Evolutionary conservation across 148 eudicot genomes (phyloP).

Genomic region (Nepenthes mirabilis): DNA sequence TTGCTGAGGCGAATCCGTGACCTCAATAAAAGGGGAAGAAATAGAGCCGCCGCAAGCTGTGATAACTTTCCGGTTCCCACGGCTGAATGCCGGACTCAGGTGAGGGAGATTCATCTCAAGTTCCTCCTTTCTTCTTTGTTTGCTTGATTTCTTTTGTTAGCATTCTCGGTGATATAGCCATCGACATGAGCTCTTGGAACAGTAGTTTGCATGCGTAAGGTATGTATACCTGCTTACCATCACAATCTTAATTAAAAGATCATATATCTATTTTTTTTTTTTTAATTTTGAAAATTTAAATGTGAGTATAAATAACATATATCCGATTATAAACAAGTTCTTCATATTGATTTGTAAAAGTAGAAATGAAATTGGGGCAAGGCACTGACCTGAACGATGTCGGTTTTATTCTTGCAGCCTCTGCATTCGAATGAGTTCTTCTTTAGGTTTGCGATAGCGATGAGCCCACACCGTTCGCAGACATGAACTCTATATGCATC

Average conservation of each 20-base stretch:
- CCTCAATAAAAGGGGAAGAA: too few species aligned
- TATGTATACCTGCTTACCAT: slow-evolving; percentile 57
- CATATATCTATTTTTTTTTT: too few species aligned
- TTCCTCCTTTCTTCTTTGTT: slow-evolving; percentile 60
- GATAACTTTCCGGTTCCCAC: too few species aligned
- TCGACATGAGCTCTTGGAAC: slow-evolving; percentile 97
- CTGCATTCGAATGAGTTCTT: slow-evolving; percentile 95
- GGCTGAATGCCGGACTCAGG: too few species aligned
- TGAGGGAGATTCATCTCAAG: slow-evolving; percentile 13
- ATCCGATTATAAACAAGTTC: not conserved
- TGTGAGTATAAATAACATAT: not conserved
- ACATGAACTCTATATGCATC: slow-evolving; percentile 95
- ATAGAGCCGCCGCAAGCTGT: too few species aligned
- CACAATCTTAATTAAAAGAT: not conserved
- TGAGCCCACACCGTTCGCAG: slow-evolving; percentile 84
- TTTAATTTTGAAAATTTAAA: too few species aligned
- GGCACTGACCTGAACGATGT: slow-evolving; percentile 73
- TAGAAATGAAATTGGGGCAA: not conserved
- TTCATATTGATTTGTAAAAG: not conserved
- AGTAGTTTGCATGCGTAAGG: slow-evolving; percentile 95
- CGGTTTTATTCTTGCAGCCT: slow-evolving; percentile 93
- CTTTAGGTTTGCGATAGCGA: slow-evolving; percentile 88
- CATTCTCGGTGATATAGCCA: slow-evolving; percentile 99
- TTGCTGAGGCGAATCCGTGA: too few species aligned
- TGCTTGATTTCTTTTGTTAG: slow-evolving; percentile 70